Evolutionary conservation across 1,284 basidiomycete species (phyloP).

Genomic region (Agaricales sp.): DNA sequence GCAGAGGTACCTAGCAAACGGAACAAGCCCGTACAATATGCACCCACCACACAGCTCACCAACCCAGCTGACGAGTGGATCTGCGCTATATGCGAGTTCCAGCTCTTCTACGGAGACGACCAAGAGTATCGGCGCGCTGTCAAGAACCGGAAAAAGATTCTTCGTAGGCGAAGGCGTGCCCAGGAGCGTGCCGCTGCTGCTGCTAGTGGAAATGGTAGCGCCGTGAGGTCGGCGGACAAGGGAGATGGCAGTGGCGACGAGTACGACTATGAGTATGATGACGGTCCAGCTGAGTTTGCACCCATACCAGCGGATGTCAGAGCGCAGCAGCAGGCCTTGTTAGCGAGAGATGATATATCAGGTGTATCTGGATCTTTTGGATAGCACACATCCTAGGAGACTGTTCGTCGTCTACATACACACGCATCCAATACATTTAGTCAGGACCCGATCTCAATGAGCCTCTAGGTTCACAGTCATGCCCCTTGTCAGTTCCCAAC

Average conservation of each 20-base stretch:
- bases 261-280: slow-evolving; percentile 11
- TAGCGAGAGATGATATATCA: too few relatives aligned
- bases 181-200: slow-evolving; percentile 54
- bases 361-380: too few relatives aligned
- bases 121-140: slow-evolving; percentile 53
- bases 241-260: slow-evolving; percentile 8
- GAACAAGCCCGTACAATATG: slow-evolving; percentile 5
- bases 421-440: too few relatives aligned
- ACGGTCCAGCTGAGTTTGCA: not conserved
- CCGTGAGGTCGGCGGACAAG: slow-evolving; percentile 7
- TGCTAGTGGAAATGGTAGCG: slow-evolving; percentile 21
- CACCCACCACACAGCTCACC: slow-evolving; percentile 25
- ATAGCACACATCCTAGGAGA: too few relatives aligned
- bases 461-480: too few relatives aligned
- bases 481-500: too few relatives aligned
- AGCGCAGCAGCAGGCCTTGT: too few relatives aligned
- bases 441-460: too few relatives aligned
- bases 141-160: slow-evolving; percentile 67
- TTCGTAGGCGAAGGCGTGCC: slow-evolving; percentile 64
- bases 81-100: slow-evolving; percentile 82
- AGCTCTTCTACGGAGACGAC: slow-evolving; percentile 75
- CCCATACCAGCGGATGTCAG: not conserved
- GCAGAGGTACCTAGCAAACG: slow-evolving; percentile 53
- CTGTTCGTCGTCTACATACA: too few relatives aligned
- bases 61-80: slow-evolving; percentile 79